Percentiles rank a stretch among this genome's conserved stretches.
Conservation (phyloP, 768 basidiomycete species). For the Strobilomyces confusus region DNA sequence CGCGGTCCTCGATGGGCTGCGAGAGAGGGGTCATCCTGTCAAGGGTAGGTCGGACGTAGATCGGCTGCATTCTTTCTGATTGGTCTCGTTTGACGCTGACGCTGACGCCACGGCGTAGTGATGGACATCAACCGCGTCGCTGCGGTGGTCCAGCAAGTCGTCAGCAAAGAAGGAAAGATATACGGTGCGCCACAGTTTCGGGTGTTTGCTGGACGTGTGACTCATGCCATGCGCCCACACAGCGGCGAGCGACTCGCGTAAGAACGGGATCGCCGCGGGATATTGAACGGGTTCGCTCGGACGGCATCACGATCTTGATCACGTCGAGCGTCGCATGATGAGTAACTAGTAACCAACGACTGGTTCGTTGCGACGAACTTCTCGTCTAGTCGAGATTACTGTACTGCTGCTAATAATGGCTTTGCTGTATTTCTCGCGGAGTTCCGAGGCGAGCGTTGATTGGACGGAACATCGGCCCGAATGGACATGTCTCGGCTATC, state of each 20-base stretch:
- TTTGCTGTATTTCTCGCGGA: not conserved
- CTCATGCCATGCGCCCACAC: conserved; percentile 3
- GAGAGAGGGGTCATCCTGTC: conserved; percentile 65
- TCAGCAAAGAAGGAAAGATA: conserved; percentile 47
- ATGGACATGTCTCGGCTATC: too few species aligned
- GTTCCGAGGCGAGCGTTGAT: not conserved
- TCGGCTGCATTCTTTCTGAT: not conserved
- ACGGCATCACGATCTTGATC: not conserved
- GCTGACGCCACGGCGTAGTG: conserved; percentile 34
- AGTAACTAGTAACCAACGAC: not conserved
- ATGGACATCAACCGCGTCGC: conserved; percentile 67
- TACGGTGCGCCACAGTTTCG: conserved; percentile 47
- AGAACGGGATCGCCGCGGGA: conserved; percentile 88
- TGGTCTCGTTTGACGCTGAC: not conserved
- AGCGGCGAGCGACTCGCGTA: conserved; percentile 90
- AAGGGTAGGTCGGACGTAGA: conserved; percentile 40
- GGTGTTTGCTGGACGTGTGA: not conserved
- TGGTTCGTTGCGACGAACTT: not conserved
- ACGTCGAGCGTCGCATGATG: too few species aligned
- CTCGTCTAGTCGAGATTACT: not conserved
- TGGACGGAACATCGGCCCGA: conserved; percentile 1
- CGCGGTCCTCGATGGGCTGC: conserved; percentile 53
- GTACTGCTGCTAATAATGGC: not conserved
- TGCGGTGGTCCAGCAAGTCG: conserved; percentile 70
- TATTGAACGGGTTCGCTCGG: conserved; percentile 37